Evolutionary conservation across 345 rosid genomes (phyloP).

Genomic region (Arabis hirsuta): DNA sequence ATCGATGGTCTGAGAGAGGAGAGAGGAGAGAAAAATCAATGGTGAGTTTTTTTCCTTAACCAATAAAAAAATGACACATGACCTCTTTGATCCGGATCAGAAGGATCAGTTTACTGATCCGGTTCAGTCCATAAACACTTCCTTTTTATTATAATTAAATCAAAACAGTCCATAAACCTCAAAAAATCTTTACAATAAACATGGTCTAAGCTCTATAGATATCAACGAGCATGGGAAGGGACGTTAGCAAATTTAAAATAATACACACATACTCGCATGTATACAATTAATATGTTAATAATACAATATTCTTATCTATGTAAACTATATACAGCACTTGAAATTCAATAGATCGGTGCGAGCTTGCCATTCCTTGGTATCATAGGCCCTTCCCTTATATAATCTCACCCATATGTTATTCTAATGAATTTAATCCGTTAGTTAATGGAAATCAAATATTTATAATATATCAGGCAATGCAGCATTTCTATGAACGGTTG

Average conservation of each 20-base stretch:
- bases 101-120: too few relatives aligned
- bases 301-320: conserved; percentile 14
- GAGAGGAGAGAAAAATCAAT: too few relatives aligned
- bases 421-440: not conserved
- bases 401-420: conserved; percentile 2
- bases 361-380: conserved; percentile 28
- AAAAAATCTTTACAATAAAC: too few relatives aligned
- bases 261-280: conserved; percentile 4
- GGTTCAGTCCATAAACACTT: too few relatives aligned
- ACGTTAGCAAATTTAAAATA: conserved; percentile 20
- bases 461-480: not conserved
- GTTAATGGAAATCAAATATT: not conserved
- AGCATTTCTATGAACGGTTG: not conserved
- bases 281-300: conserved; percentile 11
- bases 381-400: conserved; percentile 28
- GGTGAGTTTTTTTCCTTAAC: too few relatives aligned
- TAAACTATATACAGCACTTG: not conserved
- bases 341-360: conserved; percentile 19
- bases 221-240: conserved; percentile 36
- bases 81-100: too few relatives aligned
- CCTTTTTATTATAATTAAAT: too few relatives aligned
- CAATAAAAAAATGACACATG: too few relatives aligned
- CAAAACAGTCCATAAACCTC: too few relatives aligned
- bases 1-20: too few relatives aligned
- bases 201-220: conserved; percentile 18